Base-by-base conservation (phyloP, 768 basidiomycete species). In the Amanita inopinata region DNA sequence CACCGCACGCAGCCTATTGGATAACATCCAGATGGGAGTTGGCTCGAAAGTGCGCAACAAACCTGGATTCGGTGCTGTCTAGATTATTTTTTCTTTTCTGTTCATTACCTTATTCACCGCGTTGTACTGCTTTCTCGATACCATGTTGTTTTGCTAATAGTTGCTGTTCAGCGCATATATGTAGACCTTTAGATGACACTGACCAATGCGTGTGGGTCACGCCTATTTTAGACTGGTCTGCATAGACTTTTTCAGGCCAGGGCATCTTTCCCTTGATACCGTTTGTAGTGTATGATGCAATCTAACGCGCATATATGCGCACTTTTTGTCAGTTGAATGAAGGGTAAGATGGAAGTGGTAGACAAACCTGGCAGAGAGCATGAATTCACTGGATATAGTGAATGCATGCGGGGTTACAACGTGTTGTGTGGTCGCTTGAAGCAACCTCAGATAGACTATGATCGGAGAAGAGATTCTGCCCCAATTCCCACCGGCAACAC, bases 71-170 rank as follows among this genome's bases (percentile, higher is more conserved):
- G 33, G 32, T 17, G 43, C 35, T 8, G 43, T 34, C 25, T 44
- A 44, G 35, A 44, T 23, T 11, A 5, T 17, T 40, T 44, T 36
- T 30, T 44, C 17, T 11, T 34, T 44, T 4, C 20, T 37, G 27
- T 14, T 11, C 6, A 11, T 36, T 44, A 44, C 37, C 27, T 43
- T 43, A 43, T 43, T 43, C 40, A 20, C 8, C 6, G 9, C 20
- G 7, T 14, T 44, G 43, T 37, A 25, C 28, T 20, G 42, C 27
- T 43, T 25, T 30, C 43, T 37, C 37, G 34, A 33, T 44, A 15
- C 37, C 42, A 22, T 44, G 43, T 44, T 44, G 43, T 44, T 36
- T 37, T 43, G 28, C 15, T 40, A 33, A 20, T 41, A 33, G 31
- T 31, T 19, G 14, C 6, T 39, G n/a, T 24, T 24, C 10, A 12